phyloP scores from a whole-genome alignment of 495 filamentous ascomycete genomes.

The Jackrogersella multiformis region DNA sequence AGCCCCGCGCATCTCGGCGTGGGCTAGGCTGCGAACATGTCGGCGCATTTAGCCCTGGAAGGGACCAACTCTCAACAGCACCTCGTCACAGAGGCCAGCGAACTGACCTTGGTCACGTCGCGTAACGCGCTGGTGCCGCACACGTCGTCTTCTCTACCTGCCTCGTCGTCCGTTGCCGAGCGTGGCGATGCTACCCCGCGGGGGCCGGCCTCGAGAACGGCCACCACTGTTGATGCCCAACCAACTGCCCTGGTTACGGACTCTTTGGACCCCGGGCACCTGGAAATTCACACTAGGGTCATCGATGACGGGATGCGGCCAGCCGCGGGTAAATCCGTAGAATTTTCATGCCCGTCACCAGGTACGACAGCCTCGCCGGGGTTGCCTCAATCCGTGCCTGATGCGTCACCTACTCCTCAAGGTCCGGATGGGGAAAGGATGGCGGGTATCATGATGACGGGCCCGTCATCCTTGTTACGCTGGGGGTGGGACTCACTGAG shows the following conservation, averaged over 20 bases:
- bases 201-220: conserved; percentile 42
- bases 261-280: conserved; percentile 31
- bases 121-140: conserved; percentile 33
- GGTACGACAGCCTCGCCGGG: conserved; percentile 22
- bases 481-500: conserved; percentile 42
- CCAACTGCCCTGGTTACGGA: conserved; percentile 35
- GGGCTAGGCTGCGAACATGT: conserved; percentile 31
- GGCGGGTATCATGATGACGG: conserved; percentile 28
- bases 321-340: conserved; percentile 26
- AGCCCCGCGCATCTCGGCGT: conserved; percentile 6
- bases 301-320: conserved; percentile 27
- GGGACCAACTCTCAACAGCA: conserved; percentile 22
- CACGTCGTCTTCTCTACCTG: conserved; percentile 25
- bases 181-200: conserved; percentile 44
- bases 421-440: conserved; percentile 12
- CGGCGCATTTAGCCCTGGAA: conserved; percentile 13
- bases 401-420: conserved; percentile 25
- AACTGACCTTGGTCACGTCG: conserved; percentile 40
- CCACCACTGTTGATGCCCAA: conserved; percentile 48
- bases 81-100: conserved; percentile 35
- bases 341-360: conserved; percentile 27
- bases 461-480: conserved; percentile 28
- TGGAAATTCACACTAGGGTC: conserved; percentile 18
- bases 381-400: conserved; percentile 9
- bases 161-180: conserved; percentile 39